Conservation (phyloP, 805 yeast genomes). For the Lachancea sp. region DNA sequence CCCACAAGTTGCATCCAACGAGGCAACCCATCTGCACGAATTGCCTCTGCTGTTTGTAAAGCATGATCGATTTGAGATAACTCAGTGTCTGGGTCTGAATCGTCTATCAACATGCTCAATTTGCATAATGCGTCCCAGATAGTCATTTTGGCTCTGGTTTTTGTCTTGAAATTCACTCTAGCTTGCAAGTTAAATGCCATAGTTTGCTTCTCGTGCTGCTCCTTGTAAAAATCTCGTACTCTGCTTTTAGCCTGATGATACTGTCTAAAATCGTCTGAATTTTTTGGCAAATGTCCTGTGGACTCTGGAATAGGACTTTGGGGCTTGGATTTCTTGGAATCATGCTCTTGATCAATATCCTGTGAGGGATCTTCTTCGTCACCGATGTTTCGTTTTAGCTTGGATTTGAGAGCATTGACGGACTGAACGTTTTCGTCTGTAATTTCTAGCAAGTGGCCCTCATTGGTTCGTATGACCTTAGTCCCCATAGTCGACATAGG, state of each 20-base stretch:
- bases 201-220: constrained; percentile 64
- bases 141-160: constrained; percentile 58
- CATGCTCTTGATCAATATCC: not conserved
- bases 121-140: constrained; percentile 66
- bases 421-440: constrained; percentile 41
- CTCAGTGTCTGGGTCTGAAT: constrained; percentile 71
- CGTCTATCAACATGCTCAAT: constrained; percentile 57
- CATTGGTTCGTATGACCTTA: constrained; percentile 12
- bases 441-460: constrained; percentile 33
- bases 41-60: constrained; percentile 69
- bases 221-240: constrained; percentile 58
- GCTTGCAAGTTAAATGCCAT: constrained; percentile 70
- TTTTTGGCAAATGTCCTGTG: constrained; percentile 16
- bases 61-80: constrained; percentile 72
- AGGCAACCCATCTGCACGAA: constrained; percentile 59
- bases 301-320: not conserved
- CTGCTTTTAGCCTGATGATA: constrained; percentile 64
- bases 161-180: constrained; percentile 62
- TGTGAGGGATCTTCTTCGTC: constrained; percentile 2
- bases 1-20: constrained; percentile 75
- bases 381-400: constrained; percentile 16
- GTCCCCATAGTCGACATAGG: not conserved
- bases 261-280: constrained; percentile 46
- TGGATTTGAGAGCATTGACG: constrained; percentile 34
- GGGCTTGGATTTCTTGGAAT: constrained; percentile 1